Conservation (phyloP, 2,329 filamentous ascomycete species). For the Epichloe gansuensis region DNA sequence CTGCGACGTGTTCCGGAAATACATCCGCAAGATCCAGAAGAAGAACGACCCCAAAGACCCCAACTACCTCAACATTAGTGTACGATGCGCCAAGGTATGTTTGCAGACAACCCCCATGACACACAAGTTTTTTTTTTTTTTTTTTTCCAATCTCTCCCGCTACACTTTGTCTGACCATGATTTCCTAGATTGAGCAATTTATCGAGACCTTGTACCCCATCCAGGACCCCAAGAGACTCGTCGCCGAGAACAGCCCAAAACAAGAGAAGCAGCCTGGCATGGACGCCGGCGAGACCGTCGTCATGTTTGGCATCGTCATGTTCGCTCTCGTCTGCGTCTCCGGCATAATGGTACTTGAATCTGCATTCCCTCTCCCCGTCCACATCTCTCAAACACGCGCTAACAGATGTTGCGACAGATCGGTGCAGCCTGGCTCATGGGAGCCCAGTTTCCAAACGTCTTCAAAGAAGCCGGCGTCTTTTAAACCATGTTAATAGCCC, state of each 20-base stretch:
- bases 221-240: constrained; percentile 56
- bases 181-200: constrained; percentile 72
- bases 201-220: constrained; percentile 87
- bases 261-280: constrained; percentile 31
- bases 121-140: neutral
- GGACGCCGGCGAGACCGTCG: constrained; percentile 47
- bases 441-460: constrained; percentile 62
- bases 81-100: constrained; percentile 69
- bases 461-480: constrained; percentile 15
- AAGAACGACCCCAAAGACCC: constrained; percentile 93
- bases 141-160: too few species aligned
- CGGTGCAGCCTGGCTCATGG: constrained; percentile 63
- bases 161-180: neutral
- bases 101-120: neutral
- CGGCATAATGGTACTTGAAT: constrained; percentile 61
- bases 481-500: constrained; percentile 10
- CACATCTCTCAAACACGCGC: neutral
- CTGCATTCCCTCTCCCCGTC: neutral
- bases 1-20: constrained; percentile 70
- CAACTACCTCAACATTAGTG: constrained; percentile 83
- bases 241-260: constrained; percentile 26
- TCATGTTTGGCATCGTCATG: constrained; percentile 56
- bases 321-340: constrained; percentile 61
- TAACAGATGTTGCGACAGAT: constrained; percentile 39
- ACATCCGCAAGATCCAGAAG: constrained; percentile 70